Base-by-base conservation (phyloP, 768 basidiomycete genomes). In the Glaciozyma antarctica region DNA sequence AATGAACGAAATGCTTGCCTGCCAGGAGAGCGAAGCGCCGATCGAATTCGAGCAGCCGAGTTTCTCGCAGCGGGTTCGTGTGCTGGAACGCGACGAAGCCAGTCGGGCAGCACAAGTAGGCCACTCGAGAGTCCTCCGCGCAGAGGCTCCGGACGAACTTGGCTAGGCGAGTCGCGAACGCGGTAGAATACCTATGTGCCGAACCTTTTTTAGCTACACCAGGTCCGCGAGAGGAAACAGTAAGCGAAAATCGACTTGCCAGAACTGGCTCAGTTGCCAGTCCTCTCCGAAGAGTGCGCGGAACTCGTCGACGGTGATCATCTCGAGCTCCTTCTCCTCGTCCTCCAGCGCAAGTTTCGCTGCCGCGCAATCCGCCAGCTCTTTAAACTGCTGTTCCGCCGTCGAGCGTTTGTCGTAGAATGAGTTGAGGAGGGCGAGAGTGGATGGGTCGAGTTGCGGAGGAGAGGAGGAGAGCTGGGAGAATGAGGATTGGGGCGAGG, bases 31-130 rank as follows among this genome's bases (percentile, higher is more conserved):
- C 65, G 63, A 74, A 74, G 17, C 73, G 61, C 0, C 58, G 60
- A 60, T 74, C 73, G 63, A 72, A 74, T 60, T 74, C 73, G 51
- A 71, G 65, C 26, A 74, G 63, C 53, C 64, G 66, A 1, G 68
- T 63, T 17, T 65, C 55, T 2, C 12, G 28, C 2, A 64, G 61
- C 2, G 69, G 64, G 60, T 67, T 65, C n/a, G 64, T 24, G 59
- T 71, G 68, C 43, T 72, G 73, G 63, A 74, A 71, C 8, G 68
- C 73, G 51, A 74, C 70, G 69, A 62, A 74, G 21, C 64, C 68
- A 0, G 73, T 74, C 9, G 73, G 73, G n/a, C 69, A 74, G 53
- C 64, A 71, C 22, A 74, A 68, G 68, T 72, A 74, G 43, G 73
- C 73, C 61, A 71, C 62, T 12, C 61, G 8, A 47, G 2, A 0